Evolutionary conservation across 305 asterid genomes (phyloP).

Genomic region (Fraxinus albicans): DNA sequence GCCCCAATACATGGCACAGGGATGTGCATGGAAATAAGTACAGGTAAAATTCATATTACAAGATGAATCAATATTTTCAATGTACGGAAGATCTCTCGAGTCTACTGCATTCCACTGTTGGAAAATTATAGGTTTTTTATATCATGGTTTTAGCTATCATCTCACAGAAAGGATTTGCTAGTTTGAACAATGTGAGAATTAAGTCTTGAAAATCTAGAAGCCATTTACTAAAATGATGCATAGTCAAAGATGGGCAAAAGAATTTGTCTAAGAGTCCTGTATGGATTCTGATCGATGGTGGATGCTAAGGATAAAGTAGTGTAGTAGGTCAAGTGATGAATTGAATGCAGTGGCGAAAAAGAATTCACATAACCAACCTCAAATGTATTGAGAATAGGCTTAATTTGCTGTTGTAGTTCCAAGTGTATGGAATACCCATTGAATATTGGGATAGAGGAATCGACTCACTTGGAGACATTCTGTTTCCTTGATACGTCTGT

Average conservation of each 20-base stretch:
- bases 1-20: constrained; percentile 38
- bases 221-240: not conserved
- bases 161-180: not conserved
- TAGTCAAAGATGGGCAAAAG: not conserved
- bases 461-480: not conserved
- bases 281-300: not conserved
- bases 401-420: not conserved
- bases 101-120: not conserved
- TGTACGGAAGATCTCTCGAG: not conserved
- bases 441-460: not conserved
- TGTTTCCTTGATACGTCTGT: not conserved
- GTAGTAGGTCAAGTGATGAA: not conserved
- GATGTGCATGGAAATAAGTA: constrained; percentile 25
- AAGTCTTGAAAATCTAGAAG: not conserved
- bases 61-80: not conserved
- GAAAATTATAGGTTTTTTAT: not conserved
- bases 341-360: not conserved
- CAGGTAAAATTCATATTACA: constrained; percentile 25
- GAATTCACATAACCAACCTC: not conserved
- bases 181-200: not conserved
- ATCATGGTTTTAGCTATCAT: not conserved
- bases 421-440: not conserved
- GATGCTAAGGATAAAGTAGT: not conserved
- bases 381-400: not conserved
- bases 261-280: not conserved